A percentile compares a stretch with the other conserved stretches of the same genome.
Conservation (phyloP, 768 basidiomycete species). For the Leccinum obscurum region DNA sequence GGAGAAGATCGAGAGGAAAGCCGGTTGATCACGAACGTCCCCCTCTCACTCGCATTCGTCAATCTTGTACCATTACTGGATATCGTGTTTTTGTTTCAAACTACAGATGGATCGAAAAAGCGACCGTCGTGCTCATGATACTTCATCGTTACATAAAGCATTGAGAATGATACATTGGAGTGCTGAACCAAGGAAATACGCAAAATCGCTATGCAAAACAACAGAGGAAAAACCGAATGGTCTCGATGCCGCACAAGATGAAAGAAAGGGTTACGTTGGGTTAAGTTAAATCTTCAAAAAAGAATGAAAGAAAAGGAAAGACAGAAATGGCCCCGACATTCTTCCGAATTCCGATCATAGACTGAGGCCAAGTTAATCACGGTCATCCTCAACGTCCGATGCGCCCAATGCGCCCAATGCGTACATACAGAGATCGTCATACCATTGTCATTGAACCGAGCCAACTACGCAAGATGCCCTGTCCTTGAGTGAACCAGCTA, state of each 20-base stretch:
- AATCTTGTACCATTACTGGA: not conserved
- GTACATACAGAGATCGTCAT: not conserved
- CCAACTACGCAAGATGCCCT: slow-evolving; percentile 3
- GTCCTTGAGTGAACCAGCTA: slow-evolving; percentile 4
- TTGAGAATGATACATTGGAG: slow-evolving; percentile 25
- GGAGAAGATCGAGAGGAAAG: slow-evolving; percentile 18
- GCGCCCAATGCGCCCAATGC: not conserved
- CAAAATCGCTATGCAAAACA: slow-evolving; percentile 29
- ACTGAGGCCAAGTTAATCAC: not conserved
- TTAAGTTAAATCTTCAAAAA: slow-evolving; percentile 11
- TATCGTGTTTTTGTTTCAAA: not conserved
- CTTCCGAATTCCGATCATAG: not conserved
- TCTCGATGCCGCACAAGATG: slow-evolving; percentile 7
- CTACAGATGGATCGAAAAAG: slow-evolving; percentile 16
- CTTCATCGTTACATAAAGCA: slow-evolving; percentile 13
- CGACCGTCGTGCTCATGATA: slow-evolving; percentile 18
- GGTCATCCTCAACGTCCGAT: not conserved
- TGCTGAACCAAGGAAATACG: slow-evolving; percentile 17
- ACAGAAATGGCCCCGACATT: not conserved
- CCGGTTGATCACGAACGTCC: not conserved
- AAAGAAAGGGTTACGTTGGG: slow-evolving; percentile 1
- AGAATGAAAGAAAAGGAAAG: not conserved
- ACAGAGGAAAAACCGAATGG: slow-evolving; percentile 13
- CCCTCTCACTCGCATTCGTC: not conserved
- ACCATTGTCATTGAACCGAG: slow-evolving; percentile 18